Evolutionary conservation across 1,284 basidiomycete genomes (phyloP).

Genomic region (Rhodotorula sp.): DNA sequence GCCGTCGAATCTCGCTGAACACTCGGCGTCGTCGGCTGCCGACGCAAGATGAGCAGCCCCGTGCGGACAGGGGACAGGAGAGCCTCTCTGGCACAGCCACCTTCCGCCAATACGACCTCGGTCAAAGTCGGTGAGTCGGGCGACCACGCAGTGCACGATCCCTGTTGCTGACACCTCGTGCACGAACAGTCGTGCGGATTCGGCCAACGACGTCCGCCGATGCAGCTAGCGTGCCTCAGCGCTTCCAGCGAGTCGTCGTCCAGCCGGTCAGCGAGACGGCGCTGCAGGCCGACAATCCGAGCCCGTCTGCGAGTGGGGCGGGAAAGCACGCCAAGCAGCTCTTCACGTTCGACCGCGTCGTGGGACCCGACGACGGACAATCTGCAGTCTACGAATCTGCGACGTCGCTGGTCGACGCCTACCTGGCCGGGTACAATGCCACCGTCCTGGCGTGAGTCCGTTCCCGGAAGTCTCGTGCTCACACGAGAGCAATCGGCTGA

Average conservation of each 20-base stretch:
- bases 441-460: conserved; percentile 74
- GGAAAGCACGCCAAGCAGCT: conserved; percentile 63
- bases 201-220: conserved; percentile 78
- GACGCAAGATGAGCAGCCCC: neutral
- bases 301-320: conserved; percentile 49
- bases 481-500: neutral
- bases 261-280: conserved; percentile 61
- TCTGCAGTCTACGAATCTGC: conserved; percentile 82
- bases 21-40: neutral
- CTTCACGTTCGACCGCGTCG: conserved; percentile 93
- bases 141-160: neutral
- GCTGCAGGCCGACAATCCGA: conserved; percentile 62
- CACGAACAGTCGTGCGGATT: conserved; percentile 75
- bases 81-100: neutral
- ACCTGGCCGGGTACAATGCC: conserved; percentile 94
- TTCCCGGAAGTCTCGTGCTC: neutral
- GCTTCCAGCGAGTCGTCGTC: conserved; percentile 88
- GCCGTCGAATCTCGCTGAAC: neutral
- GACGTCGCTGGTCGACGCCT: conserved; percentile 80
- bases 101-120: neutral
- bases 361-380: conserved; percentile 77
- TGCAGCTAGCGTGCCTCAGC: conserved; percentile 71
- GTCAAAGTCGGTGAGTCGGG: conserved; percentile 45
- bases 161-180: conserved; percentile 6
- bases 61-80: conserved; percentile 9